A percentile compares a stretch with the other conserved stretches of the same genome.
These are phyloP conservation scores for Phytopythium delawarense DNA, from an alignment of 352 stramenopile genomes.

Conservation along the genomic window DNA sequence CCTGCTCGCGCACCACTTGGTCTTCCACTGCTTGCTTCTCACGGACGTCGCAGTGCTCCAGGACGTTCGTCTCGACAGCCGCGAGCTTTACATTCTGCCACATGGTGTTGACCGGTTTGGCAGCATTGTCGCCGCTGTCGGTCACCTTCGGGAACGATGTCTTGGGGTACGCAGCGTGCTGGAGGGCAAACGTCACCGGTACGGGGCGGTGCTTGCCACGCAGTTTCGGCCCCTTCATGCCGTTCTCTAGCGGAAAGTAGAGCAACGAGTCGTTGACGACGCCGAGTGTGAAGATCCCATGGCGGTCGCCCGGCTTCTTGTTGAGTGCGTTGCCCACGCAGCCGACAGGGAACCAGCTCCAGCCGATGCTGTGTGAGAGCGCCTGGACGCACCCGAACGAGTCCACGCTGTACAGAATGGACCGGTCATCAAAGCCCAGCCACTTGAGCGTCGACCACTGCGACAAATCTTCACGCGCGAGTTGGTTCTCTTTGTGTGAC, in stretches of 20 bases:
- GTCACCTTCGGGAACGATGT: constrained; percentile 25
- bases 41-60: not conserved
- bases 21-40: constrained; percentile 18
- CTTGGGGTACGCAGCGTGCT: constrained; percentile 50
- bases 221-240: constrained; percentile 35
- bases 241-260: constrained; percentile 67
- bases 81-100: constrained; percentile 66
- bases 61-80: constrained; percentile 23
- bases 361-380: constrained; percentile 43
- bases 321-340: constrained; percentile 56
- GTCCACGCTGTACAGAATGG: constrained; percentile 69
- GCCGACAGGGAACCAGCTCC: constrained; percentile 72
- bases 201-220: constrained; percentile 72
- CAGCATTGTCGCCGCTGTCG: constrained; percentile 26
- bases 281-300: constrained; percentile 60
- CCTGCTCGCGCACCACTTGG: constrained; percentile 55
- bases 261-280: constrained; percentile 70
- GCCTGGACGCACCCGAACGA: constrained; percentile 63
- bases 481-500: constrained; percentile 63
- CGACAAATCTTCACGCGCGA: constrained; percentile 25
- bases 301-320: constrained; percentile 54
- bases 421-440: constrained; percentile 74
- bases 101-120: constrained; percentile 35
- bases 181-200: constrained; percentile 56
- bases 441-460: constrained; percentile 64